Evolutionary conservation across 1,284 basidiomycete species (phyloP).

Genomic region (Irpex sp.): DNA sequence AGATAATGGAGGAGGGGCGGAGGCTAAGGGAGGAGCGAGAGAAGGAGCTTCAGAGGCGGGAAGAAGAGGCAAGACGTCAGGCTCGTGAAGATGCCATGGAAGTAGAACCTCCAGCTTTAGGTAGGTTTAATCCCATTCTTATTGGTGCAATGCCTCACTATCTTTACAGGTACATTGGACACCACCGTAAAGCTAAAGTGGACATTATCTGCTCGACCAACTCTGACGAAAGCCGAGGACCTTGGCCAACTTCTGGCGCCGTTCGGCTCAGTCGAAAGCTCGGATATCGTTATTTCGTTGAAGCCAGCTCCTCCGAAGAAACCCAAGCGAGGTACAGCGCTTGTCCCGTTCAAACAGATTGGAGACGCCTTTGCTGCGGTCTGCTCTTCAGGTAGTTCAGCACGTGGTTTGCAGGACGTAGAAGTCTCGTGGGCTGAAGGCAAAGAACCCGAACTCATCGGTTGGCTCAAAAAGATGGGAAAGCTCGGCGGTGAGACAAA

Average conservation of each 20-base stretch:
- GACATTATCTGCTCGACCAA: constrained; percentile 50
- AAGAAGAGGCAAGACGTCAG: constrained; percentile 27
- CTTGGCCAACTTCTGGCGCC: constrained; percentile 50
- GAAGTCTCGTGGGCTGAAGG: constrained; percentile 53
- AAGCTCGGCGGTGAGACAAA: constrained; percentile 42
- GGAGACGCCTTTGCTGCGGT: constrained; percentile 71
- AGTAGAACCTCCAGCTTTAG: constrained; percentile 48
- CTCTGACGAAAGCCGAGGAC: constrained; percentile 46
- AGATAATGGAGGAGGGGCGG: constrained; percentile 77
- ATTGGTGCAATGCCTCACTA: constrained; percentile 20
- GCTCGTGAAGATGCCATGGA: constrained; percentile 32
- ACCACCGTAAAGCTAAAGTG: constrained; percentile 75
- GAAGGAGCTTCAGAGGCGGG: constrained; percentile 45
- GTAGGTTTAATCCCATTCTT: constrained; percentile 29
- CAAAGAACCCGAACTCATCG: constrained; percentile 70
- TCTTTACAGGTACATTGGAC: constrained; percentile 54
- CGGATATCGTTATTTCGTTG: constrained; percentile 61
- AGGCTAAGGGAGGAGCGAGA: constrained; percentile 67
- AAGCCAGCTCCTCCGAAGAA: constrained; percentile 53
- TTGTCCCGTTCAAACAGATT: constrained; percentile 72
- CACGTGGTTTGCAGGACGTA: constrained; percentile 37
- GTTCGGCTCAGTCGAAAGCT: constrained; percentile 61
- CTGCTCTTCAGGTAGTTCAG: constrained; percentile 50
- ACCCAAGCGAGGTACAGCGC: constrained; percentile 62
- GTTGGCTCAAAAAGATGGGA: constrained; percentile 71